A percentile compares a stretch with the other conserved stretches of the same genome.
Evolutionary conservation across 1,284 basidiomycete genomes (phyloP).

Genomic region (Chalciporus piperatoides): DNA sequence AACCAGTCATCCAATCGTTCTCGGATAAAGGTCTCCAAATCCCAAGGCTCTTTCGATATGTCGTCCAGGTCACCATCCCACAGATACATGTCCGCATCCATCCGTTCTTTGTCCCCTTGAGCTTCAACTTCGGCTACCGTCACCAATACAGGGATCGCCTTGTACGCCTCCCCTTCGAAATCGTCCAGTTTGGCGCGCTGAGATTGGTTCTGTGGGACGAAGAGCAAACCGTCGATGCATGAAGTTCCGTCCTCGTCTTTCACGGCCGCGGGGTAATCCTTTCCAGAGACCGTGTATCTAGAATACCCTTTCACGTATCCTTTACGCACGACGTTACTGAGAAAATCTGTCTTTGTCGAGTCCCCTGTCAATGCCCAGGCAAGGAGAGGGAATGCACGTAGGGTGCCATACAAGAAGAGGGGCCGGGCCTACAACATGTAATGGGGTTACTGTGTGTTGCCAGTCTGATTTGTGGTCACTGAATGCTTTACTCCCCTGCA

Average conservation of each 20-base stretch:
- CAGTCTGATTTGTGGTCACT: no score
- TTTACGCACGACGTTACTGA: background rate
- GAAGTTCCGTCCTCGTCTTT: background rate
- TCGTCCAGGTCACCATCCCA: background rate
- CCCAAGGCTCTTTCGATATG: background rate
- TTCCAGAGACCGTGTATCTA: background rate
- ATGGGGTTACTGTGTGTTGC: no score
- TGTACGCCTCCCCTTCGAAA: background rate
- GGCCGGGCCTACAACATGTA: no score
- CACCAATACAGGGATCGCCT: background rate
- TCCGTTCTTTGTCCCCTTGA: background rate
- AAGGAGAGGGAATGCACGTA: background rate
- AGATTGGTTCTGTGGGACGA: background rate
- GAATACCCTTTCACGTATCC: background rate
- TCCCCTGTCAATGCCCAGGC: background rate
- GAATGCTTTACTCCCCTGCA: no score
- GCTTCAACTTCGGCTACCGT: background rate
- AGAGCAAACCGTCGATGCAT: background rate
- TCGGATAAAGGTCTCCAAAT: background rate
- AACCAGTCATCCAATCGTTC: background rate
- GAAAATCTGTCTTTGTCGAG: background rate
- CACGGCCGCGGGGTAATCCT: background rate
- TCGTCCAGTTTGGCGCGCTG: background rate
- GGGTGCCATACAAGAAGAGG: background rate
- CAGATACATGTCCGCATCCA: constrained; percentile 1